Evolutionary conservation across 495 filamentous ascomycete species (phyloP).

Genomic region (Podospora sp.): DNA sequence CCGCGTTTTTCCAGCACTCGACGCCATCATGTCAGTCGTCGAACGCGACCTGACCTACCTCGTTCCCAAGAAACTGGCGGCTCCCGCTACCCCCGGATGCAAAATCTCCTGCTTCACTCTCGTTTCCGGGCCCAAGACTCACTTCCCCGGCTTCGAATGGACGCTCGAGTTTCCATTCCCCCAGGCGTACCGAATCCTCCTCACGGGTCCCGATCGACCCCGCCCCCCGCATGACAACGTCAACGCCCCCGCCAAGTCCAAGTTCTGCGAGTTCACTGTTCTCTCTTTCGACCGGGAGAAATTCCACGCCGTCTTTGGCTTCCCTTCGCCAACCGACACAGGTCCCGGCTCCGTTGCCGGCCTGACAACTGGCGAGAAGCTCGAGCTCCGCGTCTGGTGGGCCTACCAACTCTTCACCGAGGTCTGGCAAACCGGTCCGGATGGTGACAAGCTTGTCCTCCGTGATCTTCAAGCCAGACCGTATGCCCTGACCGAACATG

Average conservation of each 20-base stretch:
- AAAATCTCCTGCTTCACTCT: constrained; percentile 7
- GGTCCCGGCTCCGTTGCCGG: not conserved
- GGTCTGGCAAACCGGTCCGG: not conserved
- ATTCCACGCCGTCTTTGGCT: constrained; percentile 12
- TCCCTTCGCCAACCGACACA: constrained; percentile 1
- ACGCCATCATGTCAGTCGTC: constrained; percentile 12
- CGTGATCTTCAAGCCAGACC: constrained; percentile 63
- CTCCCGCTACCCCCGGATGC: not conserved
- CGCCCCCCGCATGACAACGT: constrained; percentile 19
- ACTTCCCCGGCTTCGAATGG: constrained; percentile 10
- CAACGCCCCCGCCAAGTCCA: not conserved
- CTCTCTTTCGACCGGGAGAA: not conserved
- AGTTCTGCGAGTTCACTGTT: not conserved
- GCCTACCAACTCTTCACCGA: constrained; percentile 15
- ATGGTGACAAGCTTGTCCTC: constrained; percentile 45
- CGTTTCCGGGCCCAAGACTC: constrained; percentile 7
- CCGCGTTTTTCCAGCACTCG: not conserved
- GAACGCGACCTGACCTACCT: constrained; percentile 18
- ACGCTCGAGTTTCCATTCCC: constrained; percentile 10
- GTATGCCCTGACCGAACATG: constrained; percentile 60
- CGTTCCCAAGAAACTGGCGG: not conserved
- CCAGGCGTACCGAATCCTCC: constrained; percentile 14
- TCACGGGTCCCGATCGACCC: constrained; percentile 11
- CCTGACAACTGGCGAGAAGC: not conserved
- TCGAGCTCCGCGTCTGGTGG: constrained; percentile 13